Conservation (phyloP, 768 basidiomycete species). For the Mycena sanguinolenta region DNA sequence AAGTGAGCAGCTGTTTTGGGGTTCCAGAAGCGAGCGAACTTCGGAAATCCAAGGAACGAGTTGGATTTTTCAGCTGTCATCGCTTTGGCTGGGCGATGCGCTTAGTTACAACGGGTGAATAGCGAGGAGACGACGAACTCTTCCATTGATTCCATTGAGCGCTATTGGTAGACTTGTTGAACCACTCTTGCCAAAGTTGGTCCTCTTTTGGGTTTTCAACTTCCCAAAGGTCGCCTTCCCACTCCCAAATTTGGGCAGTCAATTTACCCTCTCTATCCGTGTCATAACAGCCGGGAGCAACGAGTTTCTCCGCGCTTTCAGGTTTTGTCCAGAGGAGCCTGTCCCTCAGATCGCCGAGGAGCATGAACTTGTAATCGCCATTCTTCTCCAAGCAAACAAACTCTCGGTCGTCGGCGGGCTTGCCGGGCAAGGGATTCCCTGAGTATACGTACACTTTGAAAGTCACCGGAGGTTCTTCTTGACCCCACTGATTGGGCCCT, state of each 20-base stretch:
- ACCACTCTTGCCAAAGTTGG: neutral
- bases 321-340: neutral
- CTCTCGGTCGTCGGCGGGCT: neutral
- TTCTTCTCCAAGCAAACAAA: constrained; percentile 3
- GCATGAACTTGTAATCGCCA: neutral
- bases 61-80: neutral
- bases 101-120: neutral
- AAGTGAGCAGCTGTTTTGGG: neutral
- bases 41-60: constrained; percentile 5
- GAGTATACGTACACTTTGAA: neutral
- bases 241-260: neutral
- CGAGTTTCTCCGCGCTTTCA: neutral
- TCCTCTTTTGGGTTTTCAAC: neutral
- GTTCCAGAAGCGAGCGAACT: constrained; percentile 7
- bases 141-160: neutral
- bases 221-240: constrained; percentile 1
- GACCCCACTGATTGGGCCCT: neutral
- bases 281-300: neutral
- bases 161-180: neutral
- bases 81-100: neutral
- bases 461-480: too few species aligned
- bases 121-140: neutral
- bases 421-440: constrained; percentile 5
- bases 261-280: neutral
- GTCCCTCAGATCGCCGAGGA: neutral